Evolutionary conservation across 768 basidiomycete species (phyloP).

Genomic region (Lanmaoa pseudosensibilis): DNA sequence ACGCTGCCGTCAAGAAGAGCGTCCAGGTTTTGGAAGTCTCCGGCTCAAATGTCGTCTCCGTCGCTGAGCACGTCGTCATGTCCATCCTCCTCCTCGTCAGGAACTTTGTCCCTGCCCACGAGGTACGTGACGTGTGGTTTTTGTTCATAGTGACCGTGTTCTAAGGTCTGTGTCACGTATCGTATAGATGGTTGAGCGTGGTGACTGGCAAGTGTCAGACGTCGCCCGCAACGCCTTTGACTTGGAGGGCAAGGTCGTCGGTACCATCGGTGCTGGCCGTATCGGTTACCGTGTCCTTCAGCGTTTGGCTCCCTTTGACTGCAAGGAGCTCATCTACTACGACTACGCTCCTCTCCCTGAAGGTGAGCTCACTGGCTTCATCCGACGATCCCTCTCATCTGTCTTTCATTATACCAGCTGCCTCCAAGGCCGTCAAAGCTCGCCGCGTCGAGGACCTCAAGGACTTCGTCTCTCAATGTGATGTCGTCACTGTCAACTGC

Average conservation of each 20-base stretch:
- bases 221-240: slow-evolving; percentile 84
- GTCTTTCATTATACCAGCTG: slow-evolving; percentile 38
- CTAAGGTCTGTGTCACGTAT: not conserved
- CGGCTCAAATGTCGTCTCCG: slow-evolving; percentile 87
- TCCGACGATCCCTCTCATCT: not conserved
- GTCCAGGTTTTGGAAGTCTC: slow-evolving; percentile 87
- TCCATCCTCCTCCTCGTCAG: slow-evolving; percentile 87
- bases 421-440: slow-evolving; percentile 63
- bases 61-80: slow-evolving; percentile 91
- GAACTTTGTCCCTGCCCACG: slow-evolving; percentile 86
- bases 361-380: slow-evolving; percentile 35
- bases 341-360: slow-evolving; percentile 76
- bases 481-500: slow-evolving; percentile 85
- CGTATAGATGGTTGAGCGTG: slow-evolving; percentile 71
- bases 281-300: slow-evolving; percentile 89
- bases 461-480: slow-evolving; percentile 59
- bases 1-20: slow-evolving; percentile 77
- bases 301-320: slow-evolving; percentile 78
- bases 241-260: slow-evolving; percentile 88
- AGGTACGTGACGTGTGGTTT: slow-evolving; percentile 42
- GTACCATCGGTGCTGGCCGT: slow-evolving; percentile 80
- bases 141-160: not conserved
- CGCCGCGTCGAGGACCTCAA: slow-evolving; percentile 80
- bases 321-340: slow-evolving; percentile 89
- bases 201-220: slow-evolving; percentile 86